Evolutionary conservation across 768 basidiomycete genomes (phyloP).

Genomic region (Suillus decipiens): DNA sequence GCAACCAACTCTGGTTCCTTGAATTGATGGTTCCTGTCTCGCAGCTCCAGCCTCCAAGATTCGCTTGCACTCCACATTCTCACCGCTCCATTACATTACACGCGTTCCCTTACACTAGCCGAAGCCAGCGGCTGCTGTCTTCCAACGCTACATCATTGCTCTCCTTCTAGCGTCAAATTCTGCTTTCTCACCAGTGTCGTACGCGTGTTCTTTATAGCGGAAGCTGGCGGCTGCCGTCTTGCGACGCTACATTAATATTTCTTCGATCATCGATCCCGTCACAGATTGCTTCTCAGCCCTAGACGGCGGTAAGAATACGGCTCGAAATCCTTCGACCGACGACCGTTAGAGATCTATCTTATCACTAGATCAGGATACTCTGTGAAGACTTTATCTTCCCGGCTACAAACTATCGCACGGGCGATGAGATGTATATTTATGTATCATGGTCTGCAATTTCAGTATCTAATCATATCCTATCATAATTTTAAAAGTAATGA

Average conservation of each 20-base stretch:
- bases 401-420: neutral
- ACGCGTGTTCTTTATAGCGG: neutral
- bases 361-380: neutral
- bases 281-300: neutral
- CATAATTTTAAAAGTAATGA: neutral
- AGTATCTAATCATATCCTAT: neutral
- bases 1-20: neutral
- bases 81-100: neutral
- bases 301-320: neutral
- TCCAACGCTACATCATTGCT: neutral
- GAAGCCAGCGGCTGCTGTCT: neutral
- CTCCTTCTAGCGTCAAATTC: neutral
- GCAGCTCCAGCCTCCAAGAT: neutral
- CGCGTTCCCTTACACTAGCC: neutral
- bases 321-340: neutral
- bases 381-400: neutral
- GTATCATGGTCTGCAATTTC: neutral
- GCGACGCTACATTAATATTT: neutral
- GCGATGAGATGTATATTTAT: neutral
- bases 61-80: neutral
- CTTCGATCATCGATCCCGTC: neutral
- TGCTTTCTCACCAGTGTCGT: slow-evolving; percentile 6
- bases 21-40: neutral
- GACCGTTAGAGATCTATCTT: neutral
- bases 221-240: neutral